Conservation (phyloP, 148 eudicot genomes). For the Tetragonia tetragonoides region DNA sequence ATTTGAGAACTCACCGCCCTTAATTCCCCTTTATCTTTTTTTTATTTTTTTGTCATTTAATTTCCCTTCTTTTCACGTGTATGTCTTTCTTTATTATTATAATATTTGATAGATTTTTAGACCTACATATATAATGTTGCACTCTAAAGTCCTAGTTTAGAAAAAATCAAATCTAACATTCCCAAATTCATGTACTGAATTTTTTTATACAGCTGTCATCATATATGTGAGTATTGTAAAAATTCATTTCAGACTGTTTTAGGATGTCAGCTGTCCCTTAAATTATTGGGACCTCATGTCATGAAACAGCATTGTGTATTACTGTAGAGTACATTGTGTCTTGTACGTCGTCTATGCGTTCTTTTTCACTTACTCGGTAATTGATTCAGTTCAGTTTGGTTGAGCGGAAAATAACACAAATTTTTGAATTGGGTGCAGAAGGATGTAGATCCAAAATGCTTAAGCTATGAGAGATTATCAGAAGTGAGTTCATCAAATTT, state of each 20-base stretch:
- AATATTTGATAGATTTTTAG: background rate
- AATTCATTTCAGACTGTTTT: too few species aligned
- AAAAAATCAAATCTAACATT: background rate
- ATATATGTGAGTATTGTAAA: too few species aligned
- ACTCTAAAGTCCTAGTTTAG: background rate
- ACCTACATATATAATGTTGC: background rate
- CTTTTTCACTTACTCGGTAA: too few species aligned
- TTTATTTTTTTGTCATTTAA: conserved; percentile 27
- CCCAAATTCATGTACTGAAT: background rate
- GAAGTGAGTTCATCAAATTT: conserved; percentile 66
- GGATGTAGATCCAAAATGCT: conserved; percentile 60
- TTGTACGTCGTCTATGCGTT: too few species aligned
- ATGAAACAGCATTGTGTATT: too few species aligned
- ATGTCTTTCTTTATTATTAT: background rate
- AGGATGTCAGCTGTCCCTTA: too few species aligned
- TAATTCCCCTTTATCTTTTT: background rate
- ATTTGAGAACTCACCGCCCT: background rate
- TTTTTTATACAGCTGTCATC: background rate
- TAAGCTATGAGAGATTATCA: conserved; percentile 69
- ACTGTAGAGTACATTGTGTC: too few species aligned
- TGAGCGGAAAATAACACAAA: too few species aligned
- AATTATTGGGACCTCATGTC: too few species aligned
- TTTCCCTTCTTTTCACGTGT: conserved; percentile 26
- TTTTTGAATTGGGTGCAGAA: conserved; percentile 52
- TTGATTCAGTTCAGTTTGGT: too few species aligned